Conservation (phyloP, 805 yeast genomes). For the Nakazawaea peltata region DNA sequence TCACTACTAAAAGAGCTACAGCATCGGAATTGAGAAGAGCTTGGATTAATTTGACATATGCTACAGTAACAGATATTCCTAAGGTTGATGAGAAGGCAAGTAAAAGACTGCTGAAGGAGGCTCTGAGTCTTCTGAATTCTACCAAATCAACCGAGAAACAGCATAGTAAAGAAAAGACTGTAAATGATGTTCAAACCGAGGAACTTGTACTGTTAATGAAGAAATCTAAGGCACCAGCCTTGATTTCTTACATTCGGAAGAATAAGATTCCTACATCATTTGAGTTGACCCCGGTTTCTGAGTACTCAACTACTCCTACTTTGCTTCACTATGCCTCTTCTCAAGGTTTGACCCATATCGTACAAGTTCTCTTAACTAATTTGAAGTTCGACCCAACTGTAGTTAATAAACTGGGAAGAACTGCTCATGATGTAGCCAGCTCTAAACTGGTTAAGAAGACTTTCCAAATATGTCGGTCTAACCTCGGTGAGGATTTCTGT, state of each 20-base stretch:
- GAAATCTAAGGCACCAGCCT: constrained; percentile 69
- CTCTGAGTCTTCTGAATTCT: constrained; percentile 20
- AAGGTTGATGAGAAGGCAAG: constrained; percentile 25
- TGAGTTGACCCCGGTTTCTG: constrained; percentile 43
- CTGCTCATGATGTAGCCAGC: constrained; percentile 61
- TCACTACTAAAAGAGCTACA: constrained; percentile 86
- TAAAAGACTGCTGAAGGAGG: constrained; percentile 21
- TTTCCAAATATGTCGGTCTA: constrained; percentile 61
- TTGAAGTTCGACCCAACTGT: constrained; percentile 67
- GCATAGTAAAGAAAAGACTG: constrained; percentile 15
- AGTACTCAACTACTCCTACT: constrained; percentile 56
- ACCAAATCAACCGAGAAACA: constrained; percentile 13
- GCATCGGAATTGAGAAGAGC: constrained; percentile 71
- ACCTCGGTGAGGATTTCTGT: constrained; percentile 59
- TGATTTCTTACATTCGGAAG: constrained; percentile 53
- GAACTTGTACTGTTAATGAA: constrained; percentile 56
- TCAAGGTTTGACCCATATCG: constrained; percentile 59
- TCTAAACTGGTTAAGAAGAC: constrained; percentile 37
- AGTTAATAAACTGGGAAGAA: constrained; percentile 43
- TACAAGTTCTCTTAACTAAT: constrained; percentile 50
- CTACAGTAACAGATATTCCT: constrained; percentile 50
- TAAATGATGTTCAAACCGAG: constrained; percentile 41
- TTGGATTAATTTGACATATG: constrained; percentile 70
- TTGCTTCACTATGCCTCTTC: constrained; percentile 72
- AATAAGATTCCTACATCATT: constrained; percentile 49